These are phyloP conservation scores for Setaria italica DNA, from an alignment of 202 grass and related monocot species.

Conservation along the genomic window DNA sequence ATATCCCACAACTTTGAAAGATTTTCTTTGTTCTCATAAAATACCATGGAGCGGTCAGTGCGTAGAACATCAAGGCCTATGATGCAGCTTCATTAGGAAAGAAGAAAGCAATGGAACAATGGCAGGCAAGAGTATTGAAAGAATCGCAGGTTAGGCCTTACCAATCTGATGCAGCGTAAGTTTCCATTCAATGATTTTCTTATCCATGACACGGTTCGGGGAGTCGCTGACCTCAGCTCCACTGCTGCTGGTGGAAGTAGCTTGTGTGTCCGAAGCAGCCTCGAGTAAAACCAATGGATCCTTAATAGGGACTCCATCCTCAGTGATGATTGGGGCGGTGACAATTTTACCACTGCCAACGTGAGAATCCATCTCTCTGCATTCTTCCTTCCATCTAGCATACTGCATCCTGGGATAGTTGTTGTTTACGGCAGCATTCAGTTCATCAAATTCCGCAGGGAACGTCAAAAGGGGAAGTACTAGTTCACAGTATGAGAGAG, in stretches of 20 bases:
- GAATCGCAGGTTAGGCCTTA: conserved; percentile 38
- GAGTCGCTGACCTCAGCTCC: conserved; percentile 25
- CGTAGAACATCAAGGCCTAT: conserved; percentile 93
- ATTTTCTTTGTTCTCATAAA: conserved; percentile 92
- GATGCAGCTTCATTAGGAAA: background rate
- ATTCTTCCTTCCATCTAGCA: conserved; percentile 88
- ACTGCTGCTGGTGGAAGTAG: conserved; percentile 14
- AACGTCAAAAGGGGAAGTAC: background rate
- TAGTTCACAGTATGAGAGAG: background rate
- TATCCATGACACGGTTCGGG: conserved; percentile 41
- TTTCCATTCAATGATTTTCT: conserved; percentile 84
- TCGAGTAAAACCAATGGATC: conserved; percentile 91
- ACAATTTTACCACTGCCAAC: conserved; percentile 83
- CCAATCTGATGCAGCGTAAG: conserved; percentile 95
- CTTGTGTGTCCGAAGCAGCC: conserved; percentile 52
- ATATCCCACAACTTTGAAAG: conserved; percentile 94
- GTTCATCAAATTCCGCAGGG: background rate
- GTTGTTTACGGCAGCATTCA: background rate
- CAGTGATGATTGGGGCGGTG: conserved; percentile 85
- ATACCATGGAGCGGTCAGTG: conserved; percentile 87
- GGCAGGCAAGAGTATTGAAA: background rate
- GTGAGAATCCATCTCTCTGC: conserved; percentile 81
- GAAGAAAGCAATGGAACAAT: conserved; percentile 18
- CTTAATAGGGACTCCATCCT: conserved; percentile 75
- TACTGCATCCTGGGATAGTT: conserved; percentile 70